A percentile compares a stretch with the other conserved stretches of the same genome.
These are phyloP conservation scores for Alternaria dauci DNA, from an alignment of 2,329 filamentous ascomycete genomes.

Conservation along the genomic window DNA sequence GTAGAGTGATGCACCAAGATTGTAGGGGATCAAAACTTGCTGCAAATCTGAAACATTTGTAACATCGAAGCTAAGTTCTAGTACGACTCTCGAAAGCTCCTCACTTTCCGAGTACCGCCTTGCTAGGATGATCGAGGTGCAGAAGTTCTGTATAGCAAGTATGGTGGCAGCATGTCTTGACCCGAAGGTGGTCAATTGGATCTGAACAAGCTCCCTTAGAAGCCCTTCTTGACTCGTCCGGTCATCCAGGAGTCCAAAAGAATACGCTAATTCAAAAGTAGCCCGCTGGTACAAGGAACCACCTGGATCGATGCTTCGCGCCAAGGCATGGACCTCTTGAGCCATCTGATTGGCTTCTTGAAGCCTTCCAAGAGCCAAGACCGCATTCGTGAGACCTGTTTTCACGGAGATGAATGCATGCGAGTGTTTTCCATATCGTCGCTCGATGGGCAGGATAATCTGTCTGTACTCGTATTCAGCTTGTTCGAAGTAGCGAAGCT, in stretches of 20 bases:
- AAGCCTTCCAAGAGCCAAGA: background rate
- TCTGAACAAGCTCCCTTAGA: background rate
- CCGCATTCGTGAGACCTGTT: accelerated
- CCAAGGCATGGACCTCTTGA: background rate
- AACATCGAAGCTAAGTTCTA: background rate
- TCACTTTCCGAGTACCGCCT: background rate
- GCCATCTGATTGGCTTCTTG: background rate
- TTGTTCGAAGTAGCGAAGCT: background rate
- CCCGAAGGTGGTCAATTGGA: background rate
- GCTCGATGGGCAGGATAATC: background rate
- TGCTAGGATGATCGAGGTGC: accelerated
- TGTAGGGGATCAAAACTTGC: accelerated
- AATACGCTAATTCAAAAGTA: accelerated
- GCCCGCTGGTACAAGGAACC: background rate
- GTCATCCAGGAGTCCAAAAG: background rate
- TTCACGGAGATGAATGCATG: accelerated
- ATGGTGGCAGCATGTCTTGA: background rate
- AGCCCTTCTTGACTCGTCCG: background rate
- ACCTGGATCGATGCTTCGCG: background rate
- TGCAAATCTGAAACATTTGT: accelerated
- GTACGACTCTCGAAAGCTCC: background rate
- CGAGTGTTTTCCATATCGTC: background rate
- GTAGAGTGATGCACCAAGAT: background rate
- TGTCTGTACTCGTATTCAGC: background rate
- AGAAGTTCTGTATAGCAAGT: background rate